These are phyloP conservation scores for Gamarada debralockiae DNA, from an alignment of 495 filamentous ascomycete genomes.

Conservation along the genomic window DNA sequence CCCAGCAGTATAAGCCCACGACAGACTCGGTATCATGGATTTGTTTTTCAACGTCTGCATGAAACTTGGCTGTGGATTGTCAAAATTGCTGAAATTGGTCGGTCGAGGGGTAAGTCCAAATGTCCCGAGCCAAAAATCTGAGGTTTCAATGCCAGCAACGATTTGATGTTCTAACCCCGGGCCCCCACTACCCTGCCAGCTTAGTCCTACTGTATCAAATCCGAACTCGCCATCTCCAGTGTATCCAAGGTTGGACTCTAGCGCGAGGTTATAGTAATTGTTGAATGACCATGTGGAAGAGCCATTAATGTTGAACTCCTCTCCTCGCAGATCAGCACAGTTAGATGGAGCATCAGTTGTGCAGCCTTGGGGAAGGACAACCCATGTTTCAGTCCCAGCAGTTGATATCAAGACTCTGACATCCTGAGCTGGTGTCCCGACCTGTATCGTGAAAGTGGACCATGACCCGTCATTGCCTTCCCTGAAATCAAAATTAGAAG, in stretches of 20 bases:
- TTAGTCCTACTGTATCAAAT: slow-evolving; percentile 49
- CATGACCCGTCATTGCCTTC: slow-evolving; percentile 31
- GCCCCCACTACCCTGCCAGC: slow-evolving; percentile 29
- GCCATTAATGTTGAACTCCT: slow-evolving; percentile 36
- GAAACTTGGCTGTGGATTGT: slow-evolving; percentile 39
- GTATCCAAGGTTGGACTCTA: slow-evolving; percentile 9
- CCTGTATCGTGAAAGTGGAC: slow-evolving; percentile 34
- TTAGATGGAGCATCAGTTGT: slow-evolving; percentile 18
- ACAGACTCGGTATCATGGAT: slow-evolving; percentile 43
- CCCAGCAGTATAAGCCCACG: slow-evolving; percentile 55
- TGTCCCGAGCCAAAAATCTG: slow-evolving; percentile 15
- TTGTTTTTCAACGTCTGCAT: slow-evolving; percentile 42
- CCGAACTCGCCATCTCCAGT: slow-evolving; percentile 27
- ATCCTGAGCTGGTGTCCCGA: slow-evolving; percentile 26
- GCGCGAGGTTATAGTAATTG: slow-evolving; percentile 23
- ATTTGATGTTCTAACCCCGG: slow-evolving; percentile 42
- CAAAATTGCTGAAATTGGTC: slow-evolving; percentile 28
- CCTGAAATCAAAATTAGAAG: too few species aligned
- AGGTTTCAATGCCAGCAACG: slow-evolving; percentile 37
- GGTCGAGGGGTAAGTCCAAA: slow-evolving; percentile 15
- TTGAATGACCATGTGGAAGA: slow-evolving; percentile 43
- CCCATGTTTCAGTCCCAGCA: slow-evolving; percentile 25
- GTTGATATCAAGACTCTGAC: slow-evolving; percentile 35
- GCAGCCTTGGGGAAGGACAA: slow-evolving; percentile 23
- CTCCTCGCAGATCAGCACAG: slow-evolving; percentile 42